Evolutionary conservation across 2,329 filamentous ascomycete genomes (phyloP), one percentile per base, ranked within the genome.

Genomic region (Phaeosphaeriaceae sp.): DNA sequence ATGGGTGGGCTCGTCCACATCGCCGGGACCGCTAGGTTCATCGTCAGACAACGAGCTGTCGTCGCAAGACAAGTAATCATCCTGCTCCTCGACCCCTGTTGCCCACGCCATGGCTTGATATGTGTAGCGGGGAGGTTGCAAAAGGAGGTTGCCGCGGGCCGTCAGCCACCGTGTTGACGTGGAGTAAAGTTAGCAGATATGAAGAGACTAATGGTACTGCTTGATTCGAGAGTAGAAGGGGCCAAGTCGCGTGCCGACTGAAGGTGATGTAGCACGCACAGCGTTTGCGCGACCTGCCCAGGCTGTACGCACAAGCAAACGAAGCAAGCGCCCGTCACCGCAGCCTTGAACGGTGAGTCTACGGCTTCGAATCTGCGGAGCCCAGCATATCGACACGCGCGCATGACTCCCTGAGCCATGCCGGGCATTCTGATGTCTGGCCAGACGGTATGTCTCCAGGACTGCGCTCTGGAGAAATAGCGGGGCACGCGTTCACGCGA

Each of bases 61-160:
- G 21, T 65, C 53, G 44, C 51, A 57, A 6, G 61, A 65, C 27
- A 62, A 49, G 49, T 57, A 61, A 7, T 66, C 57, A 17, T 65
- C 58, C 19, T 72, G 59, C 49, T 67, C 58, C 42, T 72, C 63
- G 19, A 65, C 57, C 17, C 60, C 54, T 17, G 57, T 48, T 15
- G 54, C 62, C 63, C 66, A 69, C n/a, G 50, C 48, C 69, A 69
- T 73, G 45, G 45, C 27, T 22, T 11, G n/a, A 11, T 7, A 6
- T 6, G 27, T 27, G 31, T 36, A 13, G 15, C 31, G 15, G 31
- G 11, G 31, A 36, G 10, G 3, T 36, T 9, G 31, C 31, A 36
- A 13, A 36, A 36, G 11, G 31, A 24, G 15, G 45, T 3, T 24
- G 40, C 49, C 31, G 11, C 4, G 21, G 21, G 19, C 7, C 11